Conservation (phyloP, 106 monocot species). For the Platanthera guangdongensis region DNA sequence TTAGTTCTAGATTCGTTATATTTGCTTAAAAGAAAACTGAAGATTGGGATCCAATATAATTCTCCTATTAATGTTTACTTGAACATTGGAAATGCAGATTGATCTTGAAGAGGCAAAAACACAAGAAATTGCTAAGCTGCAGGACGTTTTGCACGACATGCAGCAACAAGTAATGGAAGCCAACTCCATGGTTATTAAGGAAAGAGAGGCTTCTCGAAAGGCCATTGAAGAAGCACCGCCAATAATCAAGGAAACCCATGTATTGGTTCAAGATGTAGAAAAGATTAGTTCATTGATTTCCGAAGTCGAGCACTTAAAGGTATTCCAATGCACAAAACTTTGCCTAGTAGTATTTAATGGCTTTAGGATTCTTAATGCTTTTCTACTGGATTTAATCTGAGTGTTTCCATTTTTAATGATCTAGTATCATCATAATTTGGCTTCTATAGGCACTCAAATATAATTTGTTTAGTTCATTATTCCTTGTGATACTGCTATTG, state of each 20-base stretch:
- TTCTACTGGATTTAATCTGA: neutral
- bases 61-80: neutral
- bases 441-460: neutral
- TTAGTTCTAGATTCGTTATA: neutral
- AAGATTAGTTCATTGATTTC: constrained; percentile 63
- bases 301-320: constrained; percentile 79
- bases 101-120: constrained; percentile 76
- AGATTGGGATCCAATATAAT: neutral
- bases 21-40: neutral
- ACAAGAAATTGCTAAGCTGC: constrained; percentile 64
- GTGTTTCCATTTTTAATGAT: neutral
- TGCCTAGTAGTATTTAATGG: neutral
- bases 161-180: constrained; percentile 62
- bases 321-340: constrained; percentile 9
- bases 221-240: constrained; percentile 79
- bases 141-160: constrained; percentile 62
- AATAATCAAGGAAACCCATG: constrained; percentile 76
- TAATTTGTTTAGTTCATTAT: neutral
- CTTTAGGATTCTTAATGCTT: neutral
- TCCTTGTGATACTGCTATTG: neutral
- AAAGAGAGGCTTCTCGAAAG: constrained; percentile 69
- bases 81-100: constrained; percentile 29
- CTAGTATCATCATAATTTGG: neutral
- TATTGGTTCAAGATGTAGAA: constrained; percentile 76
- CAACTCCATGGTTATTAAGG: constrained; percentile 48